Conservation (phyloP, 2,329 filamentous ascomycete genomes). For the Capronia coronata region DNA sequence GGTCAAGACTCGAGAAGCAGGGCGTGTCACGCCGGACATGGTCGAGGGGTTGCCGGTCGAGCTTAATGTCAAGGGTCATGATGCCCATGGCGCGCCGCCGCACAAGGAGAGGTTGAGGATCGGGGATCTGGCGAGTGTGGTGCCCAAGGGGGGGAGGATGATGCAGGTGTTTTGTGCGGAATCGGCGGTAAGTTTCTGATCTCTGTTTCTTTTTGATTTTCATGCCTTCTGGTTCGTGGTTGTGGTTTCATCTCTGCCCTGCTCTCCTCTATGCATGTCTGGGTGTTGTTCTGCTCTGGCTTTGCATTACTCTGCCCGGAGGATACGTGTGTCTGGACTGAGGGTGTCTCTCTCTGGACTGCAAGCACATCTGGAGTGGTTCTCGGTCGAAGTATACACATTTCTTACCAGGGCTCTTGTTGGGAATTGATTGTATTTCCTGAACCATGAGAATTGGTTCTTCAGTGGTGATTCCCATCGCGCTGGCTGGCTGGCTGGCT, state of each 20-base stretch:
- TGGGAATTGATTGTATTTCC: no score
- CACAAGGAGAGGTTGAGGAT: conserved; percentile 44
- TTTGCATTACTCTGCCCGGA: no score
- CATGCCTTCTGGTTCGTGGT: background rate
- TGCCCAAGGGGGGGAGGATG: conserved; percentile 56
- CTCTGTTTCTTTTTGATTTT: background rate
- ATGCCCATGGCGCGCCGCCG: conserved; percentile 32
- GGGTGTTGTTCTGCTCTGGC: background rate
- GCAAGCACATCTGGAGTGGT: no score
- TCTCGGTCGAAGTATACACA: no score
- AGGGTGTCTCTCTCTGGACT: no score
- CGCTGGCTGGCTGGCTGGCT: no score
- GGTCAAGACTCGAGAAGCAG: conserved; percentile 55
- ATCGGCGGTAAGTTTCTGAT: conserved; percentile 49
- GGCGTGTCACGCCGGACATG: conserved; percentile 55
- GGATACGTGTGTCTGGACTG: no score
- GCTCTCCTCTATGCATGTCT: no score
- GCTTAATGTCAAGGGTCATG: conserved; percentile 50
- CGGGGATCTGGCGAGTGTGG: conserved; percentile 59
- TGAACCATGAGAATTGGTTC: no score
- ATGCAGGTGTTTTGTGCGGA: conserved; percentile 60
- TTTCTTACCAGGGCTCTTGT: no score
- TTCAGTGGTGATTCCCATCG: no score
- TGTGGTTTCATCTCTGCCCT: no score
- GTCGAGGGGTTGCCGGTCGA: conserved; percentile 58